Evolutionary conservation across 768 basidiomycete genomes (phyloP).

Genomic region (Suillus luteus): DNA sequence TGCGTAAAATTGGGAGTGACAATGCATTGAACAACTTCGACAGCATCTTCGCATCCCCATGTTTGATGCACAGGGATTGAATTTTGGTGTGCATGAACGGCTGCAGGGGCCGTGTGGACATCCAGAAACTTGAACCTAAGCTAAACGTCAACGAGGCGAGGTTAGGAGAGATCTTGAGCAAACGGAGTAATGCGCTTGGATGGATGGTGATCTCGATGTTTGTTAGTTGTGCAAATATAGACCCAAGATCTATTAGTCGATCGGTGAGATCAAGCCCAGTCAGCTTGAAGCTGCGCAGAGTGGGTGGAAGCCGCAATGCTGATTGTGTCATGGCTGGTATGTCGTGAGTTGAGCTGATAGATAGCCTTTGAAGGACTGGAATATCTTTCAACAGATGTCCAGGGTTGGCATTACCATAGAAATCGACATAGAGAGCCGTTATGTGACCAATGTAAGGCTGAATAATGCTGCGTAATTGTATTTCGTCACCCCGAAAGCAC

Average conservation of each 20-base stretch:
- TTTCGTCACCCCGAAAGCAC: neutral
- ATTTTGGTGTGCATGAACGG: slow-evolving; percentile 17
- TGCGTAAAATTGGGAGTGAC: slow-evolving; percentile 16
- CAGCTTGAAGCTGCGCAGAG: slow-evolving; percentile 20
- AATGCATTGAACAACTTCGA: slow-evolving; percentile 14
- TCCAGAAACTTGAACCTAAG: no score
- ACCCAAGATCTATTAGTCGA: slow-evolving; percentile 14
- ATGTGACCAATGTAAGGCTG: slow-evolving; percentile 20
- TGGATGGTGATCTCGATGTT: slow-evolving; percentile 11
- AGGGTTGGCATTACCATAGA: slow-evolving; percentile 14
- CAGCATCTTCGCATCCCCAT: slow-evolving; percentile 7
- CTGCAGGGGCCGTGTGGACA: neutral
- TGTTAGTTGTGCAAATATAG: slow-evolving; percentile 22
- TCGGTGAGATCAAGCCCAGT: neutral
- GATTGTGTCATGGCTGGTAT: no score
- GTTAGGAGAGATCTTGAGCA: slow-evolving; percentile 24
- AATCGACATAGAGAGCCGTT: slow-evolving; percentile 8
- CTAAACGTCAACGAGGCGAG: slow-evolving; percentile 12
- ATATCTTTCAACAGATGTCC: slow-evolving; percentile 22
- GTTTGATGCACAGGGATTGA: slow-evolving; percentile 17
- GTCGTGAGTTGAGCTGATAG: neutral
- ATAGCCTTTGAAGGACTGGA: slow-evolving; percentile 24
- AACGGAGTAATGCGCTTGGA: slow-evolving; percentile 8
- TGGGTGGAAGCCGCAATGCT: neutral
- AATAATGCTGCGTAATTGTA: slow-evolving; percentile 7